Evolutionary conservation across 2,329 filamentous ascomycete genomes (phyloP), one percentile per base, ranked within the genome.

Genomic region (Apiospora sp.): DNA sequence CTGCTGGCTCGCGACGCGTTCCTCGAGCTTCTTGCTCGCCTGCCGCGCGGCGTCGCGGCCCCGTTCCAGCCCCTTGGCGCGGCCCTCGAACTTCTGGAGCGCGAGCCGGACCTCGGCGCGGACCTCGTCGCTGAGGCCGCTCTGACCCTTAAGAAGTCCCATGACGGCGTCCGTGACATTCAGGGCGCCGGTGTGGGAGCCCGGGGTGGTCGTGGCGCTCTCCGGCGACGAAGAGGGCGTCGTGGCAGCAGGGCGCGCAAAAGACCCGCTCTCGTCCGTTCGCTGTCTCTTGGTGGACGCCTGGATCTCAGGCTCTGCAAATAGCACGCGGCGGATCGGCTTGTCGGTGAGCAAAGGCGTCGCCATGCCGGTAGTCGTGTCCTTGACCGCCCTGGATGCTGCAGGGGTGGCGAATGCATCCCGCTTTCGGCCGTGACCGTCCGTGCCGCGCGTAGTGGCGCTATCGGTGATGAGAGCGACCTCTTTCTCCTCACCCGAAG

Each of bases 41-140:
- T 88, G 80, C n/a, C 93, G 84, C 4, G 89, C 87, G 8, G 92
- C 88, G 73, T 96, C 92, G 2, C 93, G 85, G 0, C 92, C 92
- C 74, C 87, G 87, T 51, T 86, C 85, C 27, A 93, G 85, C 0
- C 93, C 93, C 76, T 88, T 89, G 0, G 87, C 86, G 70, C 86
- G 87, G 70, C 91, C 82, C 22, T 89, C 87, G 75, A 93, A 86
- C 64, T 83, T 87, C 48, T 86, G 84, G 44, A 94, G 83, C 10
- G 89, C 76, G 34, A 75, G 73, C 0, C 81, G 80, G 1, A 92
- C 79, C 30, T 78, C 81, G 1, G 75, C 72, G 5, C 84, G 80
- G 0, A 84, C 81, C 0, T 77, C 73, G 1, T 80, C 77, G 30
- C 83, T 81, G 22, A 91, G 74, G 12, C 81, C 86, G 24, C 22